These are phyloP conservation scores for Cladorrhinum samala DNA, from an alignment of 495 filamentous ascomycete genomes.

Conservation along the genomic window DNA sequence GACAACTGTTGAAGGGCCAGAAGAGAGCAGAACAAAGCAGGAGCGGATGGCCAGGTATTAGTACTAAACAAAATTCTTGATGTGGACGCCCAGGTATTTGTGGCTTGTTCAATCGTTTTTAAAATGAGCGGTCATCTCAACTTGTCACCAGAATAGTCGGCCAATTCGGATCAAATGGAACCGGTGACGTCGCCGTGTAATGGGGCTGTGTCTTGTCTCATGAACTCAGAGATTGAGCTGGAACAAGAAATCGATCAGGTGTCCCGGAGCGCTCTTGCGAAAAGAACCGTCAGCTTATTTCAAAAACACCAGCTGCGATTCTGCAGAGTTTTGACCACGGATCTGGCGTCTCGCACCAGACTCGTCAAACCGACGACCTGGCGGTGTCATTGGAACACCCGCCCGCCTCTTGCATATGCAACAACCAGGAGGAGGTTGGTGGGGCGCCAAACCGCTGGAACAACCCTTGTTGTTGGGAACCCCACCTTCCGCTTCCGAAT, in stretches of 20 bases:
- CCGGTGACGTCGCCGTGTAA: conserved; percentile 4
- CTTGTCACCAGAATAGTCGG: neutral
- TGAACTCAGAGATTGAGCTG: neutral
- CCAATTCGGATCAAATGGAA: neutral
- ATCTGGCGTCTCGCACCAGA: neutral
- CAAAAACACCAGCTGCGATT: neutral
- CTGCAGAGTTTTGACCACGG: too few relatives aligned
- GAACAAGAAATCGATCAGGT: neutral
- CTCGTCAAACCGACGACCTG: too few relatives aligned
- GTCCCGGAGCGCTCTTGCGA: neutral
- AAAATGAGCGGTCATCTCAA: too few relatives aligned
- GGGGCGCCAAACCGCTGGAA: neutral
- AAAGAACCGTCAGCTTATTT: neutral
- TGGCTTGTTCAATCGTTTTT: too few relatives aligned
- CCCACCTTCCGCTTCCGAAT: neutral
- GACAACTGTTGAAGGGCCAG: too few relatives aligned
- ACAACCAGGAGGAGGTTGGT: neutral
- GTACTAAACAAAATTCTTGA: too few relatives aligned
- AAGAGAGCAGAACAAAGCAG: neutral
- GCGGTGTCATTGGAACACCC: neutral
- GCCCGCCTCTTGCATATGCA: neutral
- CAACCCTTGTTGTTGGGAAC: neutral
- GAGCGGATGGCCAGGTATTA: too few relatives aligned
- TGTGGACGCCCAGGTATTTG: too few relatives aligned
- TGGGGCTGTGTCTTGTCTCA: neutral